Base-by-base conservation (phyloP, 805 yeast genomes). In the Pachysolen tannophilus region DNA sequence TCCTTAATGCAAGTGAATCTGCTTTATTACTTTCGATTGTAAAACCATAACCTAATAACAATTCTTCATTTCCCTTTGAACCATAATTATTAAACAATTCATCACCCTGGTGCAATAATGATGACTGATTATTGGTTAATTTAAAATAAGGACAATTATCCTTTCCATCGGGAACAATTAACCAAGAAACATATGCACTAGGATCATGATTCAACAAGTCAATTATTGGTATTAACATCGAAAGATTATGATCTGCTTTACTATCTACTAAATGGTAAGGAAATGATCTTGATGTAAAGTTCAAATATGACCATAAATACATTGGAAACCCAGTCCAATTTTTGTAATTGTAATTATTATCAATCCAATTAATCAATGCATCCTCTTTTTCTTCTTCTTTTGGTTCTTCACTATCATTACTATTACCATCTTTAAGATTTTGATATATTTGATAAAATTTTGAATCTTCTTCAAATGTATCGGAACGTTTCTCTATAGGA, bases 31-130 rank as follows among this genome's bases (percentile, higher is more conserved):
- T 58, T 13, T 67, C 67, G 3, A 77, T 32, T 8, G 76, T 69
- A 55, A 88, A 88, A 0, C 97, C 97, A 53, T 88, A 88, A 1
- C 81, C 87, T 45, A 87, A 58, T 5, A 88, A 55, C 19, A 87
- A 55, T 43, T 85, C 95, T 43, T 83, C 94, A 49, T 86, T 87
- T 0, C 92, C 82, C 54, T 86, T 87, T 35, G 82, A 75, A 2
- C 96, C 97, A 55, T 88, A 87, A 55, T 84, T 83, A 52, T 87
- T 87, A 56, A 58, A 83, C 1, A 88, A 42, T 50, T 85, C 81
- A 2, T 57, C 52, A 2, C 70, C 71, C 2, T 41, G 43, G 3
- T 38, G 16, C 21, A 28, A 28, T 6, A 31, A 15, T 4, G 33
- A 24, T 3, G 33, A 15, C 33, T 31, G 33, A n/a, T 31, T 40